Conservation (phyloP, 2,329 filamentous ascomycete species). For the Penicillium italicum region DNA sequence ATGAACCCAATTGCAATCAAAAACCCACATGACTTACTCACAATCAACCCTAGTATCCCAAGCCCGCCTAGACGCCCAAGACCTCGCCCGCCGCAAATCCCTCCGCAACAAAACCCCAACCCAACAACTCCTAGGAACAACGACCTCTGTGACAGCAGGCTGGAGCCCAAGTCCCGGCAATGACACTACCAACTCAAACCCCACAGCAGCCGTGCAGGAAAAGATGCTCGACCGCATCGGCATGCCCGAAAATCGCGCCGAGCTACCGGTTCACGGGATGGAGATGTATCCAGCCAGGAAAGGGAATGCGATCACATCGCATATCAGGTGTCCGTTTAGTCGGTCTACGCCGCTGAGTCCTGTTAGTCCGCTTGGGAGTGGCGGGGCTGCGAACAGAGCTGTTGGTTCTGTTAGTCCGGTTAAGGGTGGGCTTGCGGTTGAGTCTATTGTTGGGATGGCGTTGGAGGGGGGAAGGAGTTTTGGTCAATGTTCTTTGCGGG, state of each 20-base stretch:
- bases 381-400: too few species aligned
- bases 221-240: conserved; percentile 26
- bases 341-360: not conserved
- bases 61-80: conserved; percentile 26
- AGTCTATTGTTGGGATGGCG: not conserved
- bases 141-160: not conserved
- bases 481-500: not conserved
- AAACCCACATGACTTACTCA: not conserved
- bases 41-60: conserved; percentile 20
- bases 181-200: too few species aligned
- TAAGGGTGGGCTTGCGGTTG: not conserved
- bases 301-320: not conserved
- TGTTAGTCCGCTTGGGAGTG: not conserved
- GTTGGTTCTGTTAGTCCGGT: not conserved
- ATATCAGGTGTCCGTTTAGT: not conserved
- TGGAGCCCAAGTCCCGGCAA: not conserved
- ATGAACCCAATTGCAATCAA: not conserved
- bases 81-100: conserved; percentile 33
- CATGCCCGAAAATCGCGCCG: conserved; percentile 7
- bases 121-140: conserved; percentile 3
- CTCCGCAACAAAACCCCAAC: conserved; percentile 17
- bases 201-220: conserved; percentile 19
- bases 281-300: not conserved
- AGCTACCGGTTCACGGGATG: conserved; percentile 16
- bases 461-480: not conserved